phyloP scores from a whole-genome alignment of 2,329 filamentous ascomycete species.

The Plectosphaerella cucumerina region DNA sequence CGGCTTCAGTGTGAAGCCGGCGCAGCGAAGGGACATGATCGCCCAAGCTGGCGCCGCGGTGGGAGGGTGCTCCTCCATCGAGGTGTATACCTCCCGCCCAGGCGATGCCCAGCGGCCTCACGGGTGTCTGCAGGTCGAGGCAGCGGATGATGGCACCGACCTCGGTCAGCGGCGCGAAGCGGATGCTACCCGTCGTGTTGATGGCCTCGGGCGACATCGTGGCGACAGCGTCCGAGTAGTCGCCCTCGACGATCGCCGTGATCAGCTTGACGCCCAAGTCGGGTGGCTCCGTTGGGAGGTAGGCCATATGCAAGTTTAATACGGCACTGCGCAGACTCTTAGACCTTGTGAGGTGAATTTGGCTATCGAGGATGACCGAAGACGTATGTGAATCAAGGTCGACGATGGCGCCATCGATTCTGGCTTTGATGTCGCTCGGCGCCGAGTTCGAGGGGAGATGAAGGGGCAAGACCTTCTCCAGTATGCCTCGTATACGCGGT shows the following conservation, averaged over 20 bases:
- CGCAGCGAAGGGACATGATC: not conserved
- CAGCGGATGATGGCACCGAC: not conserved
- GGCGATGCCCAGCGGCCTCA: not conserved
- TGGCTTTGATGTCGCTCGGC: conserved; percentile 21
- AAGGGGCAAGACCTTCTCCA: conserved; percentile 25
- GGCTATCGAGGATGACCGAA: conserved; percentile 8
- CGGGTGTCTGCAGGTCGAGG: not conserved
- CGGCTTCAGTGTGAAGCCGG: not conserved
- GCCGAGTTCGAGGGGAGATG: conserved; percentile 16
- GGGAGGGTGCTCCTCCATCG: not conserved
- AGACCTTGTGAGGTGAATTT: not conserved
- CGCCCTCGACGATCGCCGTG: not conserved
- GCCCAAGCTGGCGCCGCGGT: not conserved
- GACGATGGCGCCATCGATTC: conserved; percentile 24
- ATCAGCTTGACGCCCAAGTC: not conserved
- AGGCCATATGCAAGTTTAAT: not conserved
- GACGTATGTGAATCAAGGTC: conserved; percentile 22
- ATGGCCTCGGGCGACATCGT: too few relatives aligned
- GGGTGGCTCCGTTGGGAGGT: not conserved
- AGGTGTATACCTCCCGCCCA: not conserved
- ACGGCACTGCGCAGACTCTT: not conserved
- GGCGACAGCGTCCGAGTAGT: not conserved
- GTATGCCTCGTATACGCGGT: conserved; percentile 16
- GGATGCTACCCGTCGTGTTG: conserved; percentile 25
- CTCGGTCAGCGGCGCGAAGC: conserved; percentile 6